Conservation (phyloP, 73 alveolate species). For the Paraurostyla sp. region DNA sequence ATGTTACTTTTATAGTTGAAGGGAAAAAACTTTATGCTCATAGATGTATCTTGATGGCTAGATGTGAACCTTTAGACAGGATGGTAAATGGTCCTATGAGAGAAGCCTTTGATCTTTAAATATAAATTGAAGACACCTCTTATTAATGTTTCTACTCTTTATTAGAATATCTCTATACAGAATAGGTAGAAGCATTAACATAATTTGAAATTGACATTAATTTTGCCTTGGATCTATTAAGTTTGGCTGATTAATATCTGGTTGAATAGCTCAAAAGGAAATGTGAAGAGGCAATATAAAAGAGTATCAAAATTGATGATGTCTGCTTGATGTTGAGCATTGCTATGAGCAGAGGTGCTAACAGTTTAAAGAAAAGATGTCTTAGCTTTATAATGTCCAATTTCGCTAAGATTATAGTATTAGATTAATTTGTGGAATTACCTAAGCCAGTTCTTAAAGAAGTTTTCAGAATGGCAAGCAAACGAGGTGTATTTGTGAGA, state of each 20-base stretch:
- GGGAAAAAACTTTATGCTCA: slow-evolving; percentile 73
- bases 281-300: slow-evolving; percentile 73
- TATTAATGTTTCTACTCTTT: slow-evolving; percentile 74
- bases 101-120: slow-evolving; percentile 63
- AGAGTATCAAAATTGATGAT: slow-evolving; percentile 61
- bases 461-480: slow-evolving; percentile 66
- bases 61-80: slow-evolving; percentile 76
- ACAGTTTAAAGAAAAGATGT: slow-evolving; percentile 73
- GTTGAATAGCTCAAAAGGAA: slow-evolving; percentile 64
- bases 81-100: slow-evolving; percentile 82
- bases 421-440: slow-evolving; percentile 68
- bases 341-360: slow-evolving; percentile 70
- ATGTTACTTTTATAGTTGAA: slow-evolving; percentile 72
- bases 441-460: slow-evolving; percentile 67
- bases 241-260: slow-evolving; percentile 71
- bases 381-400: slow-evolving; percentile 66
- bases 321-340: slow-evolving; percentile 70
- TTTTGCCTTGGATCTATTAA: slow-evolving; percentile 69
- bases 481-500: slow-evolving; percentile 70
- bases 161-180: slow-evolving; percentile 76
- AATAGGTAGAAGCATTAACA: slow-evolving; percentile 64
- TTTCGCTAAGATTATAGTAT: slow-evolving; percentile 65
- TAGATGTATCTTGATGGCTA: slow-evolving; percentile 75
- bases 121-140: slow-evolving; percentile 66
- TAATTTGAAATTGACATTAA: slow-evolving; percentile 64